Evolutionary conservation across 805 yeast species (phyloP), one percentile per base, ranked within the genome.

Genomic region (Naumovozyma baii): DNA sequence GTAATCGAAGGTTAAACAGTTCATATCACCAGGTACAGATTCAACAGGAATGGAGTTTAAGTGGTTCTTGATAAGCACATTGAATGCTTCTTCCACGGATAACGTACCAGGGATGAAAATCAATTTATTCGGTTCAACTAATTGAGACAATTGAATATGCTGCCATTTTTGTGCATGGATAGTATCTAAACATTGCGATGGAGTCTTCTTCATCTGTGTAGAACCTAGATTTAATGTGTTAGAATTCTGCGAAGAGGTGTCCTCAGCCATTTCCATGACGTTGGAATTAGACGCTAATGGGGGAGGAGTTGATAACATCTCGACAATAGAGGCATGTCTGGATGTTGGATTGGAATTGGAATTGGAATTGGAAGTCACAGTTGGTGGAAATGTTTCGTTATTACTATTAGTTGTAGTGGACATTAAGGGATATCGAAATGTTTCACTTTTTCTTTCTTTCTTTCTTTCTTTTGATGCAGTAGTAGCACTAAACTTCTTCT

Each of bases 71-170:
- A 74, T 71, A 53, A 90, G 69, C 3, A 80, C 78, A 52, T 87
- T 86, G 64, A 84, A 92, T 2, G 97, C 96, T 40, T 77, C 72
- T 59, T 90, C 96, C 17, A 90, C 94, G 3, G 95, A 76, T 28
- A 76, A 67, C 4, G 74, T 63, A 2, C 80, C 76, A 45, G 74
- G 73, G 46, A 87, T 78, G 32, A 78, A 70, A 36, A 88, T 74
- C 50, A 92, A 70, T 57, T 83, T 81, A 47, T 82, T 87, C 33
- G 73, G 69, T 61, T 85, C 94, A 31, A 87, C 80, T 50, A 92
- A 69, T 49, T 84, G 92, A 12, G 72, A 61, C 45, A 92, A 67
- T 31, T 72, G 74, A 17, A 84, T 74, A 45, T 80, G 82, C 52
- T 75, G 75, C 94, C 95, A 85, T 49, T 82, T 52, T 26, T 54